Evolutionary conservation across 768 basidiomycete species (phyloP).

Genomic region (Xerocomellus chrysenteron): DNA sequence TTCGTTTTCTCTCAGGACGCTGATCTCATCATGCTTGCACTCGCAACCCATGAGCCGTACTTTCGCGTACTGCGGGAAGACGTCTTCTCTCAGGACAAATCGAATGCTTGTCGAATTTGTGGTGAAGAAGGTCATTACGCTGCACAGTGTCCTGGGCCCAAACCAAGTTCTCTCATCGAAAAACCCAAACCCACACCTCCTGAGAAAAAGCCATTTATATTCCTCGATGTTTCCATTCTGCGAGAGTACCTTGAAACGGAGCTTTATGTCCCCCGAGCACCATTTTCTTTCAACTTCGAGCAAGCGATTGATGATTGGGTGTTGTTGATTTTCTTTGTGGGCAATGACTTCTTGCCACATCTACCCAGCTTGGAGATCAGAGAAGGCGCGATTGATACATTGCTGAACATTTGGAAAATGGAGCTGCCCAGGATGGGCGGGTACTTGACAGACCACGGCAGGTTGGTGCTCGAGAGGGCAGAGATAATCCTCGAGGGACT

Average conservation of each 20-base stretch:
- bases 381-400: slow-evolving; percentile 97
- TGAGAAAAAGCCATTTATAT: slow-evolving; percentile 92
- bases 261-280: slow-evolving; percentile 72
- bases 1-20: slow-evolving; percentile 66
- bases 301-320: slow-evolving; percentile 99
- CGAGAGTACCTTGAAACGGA: slow-evolving; percentile 98
- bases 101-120: slow-evolving; percentile 83
- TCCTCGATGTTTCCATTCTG: slow-evolving; percentile 93
- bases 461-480: slow-evolving; percentile 78
- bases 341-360: slow-evolving; percentile 97
- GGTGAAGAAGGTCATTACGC: slow-evolving; percentile 95
- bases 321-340: slow-evolving; percentile 99
- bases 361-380: slow-evolving; percentile 97
- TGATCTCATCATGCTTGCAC: slow-evolving; percentile 96
- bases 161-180: slow-evolving; percentile 52
- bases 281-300: slow-evolving; percentile 91
- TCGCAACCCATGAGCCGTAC: slow-evolving; percentile 98
- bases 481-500: slow-evolving; percentile 96
- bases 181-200: slow-evolving; percentile 49
- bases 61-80: slow-evolving; percentile 98
- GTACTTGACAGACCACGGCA: slow-evolving; percentile 92
- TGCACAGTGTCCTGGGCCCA: slow-evolving; percentile 85
- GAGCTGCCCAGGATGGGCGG: slow-evolving; percentile 96
- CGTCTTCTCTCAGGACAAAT: slow-evolving; percentile 87
- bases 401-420: slow-evolving; percentile 93